These are phyloP conservation scores for Graphiopsis chlorocephala DNA, from an alignment of 2,329 filamentous ascomycete genomes.

Conservation along the genomic window DNA sequence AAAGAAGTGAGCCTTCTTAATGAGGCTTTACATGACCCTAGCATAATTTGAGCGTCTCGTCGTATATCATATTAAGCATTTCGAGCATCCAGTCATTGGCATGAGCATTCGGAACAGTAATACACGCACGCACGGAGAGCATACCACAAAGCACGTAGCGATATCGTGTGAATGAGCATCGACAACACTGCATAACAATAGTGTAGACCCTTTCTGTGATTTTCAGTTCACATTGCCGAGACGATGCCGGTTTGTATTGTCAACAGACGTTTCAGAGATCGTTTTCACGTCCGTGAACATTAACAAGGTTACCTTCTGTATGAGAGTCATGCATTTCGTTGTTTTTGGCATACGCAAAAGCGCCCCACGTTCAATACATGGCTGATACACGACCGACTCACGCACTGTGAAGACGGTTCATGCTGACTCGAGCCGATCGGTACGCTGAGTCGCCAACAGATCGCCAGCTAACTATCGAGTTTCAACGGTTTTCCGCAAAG, in stretches of 20 bases:
- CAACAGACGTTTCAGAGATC: not conserved
- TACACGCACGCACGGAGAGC: not conserved
- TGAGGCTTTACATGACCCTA: not conserved
- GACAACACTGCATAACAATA: no score
- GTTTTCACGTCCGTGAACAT: not conserved
- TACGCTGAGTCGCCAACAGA: not conserved
- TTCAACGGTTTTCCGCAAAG: constrained; percentile 1
- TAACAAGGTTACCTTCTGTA: not conserved
- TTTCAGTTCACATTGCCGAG: not conserved
- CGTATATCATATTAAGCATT: not conserved
- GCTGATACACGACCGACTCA: not conserved
- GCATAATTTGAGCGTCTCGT: not conserved
- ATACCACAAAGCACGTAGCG: not conserved
- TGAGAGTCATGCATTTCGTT: not conserved
- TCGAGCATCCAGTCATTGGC: not conserved
- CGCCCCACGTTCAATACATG: not conserved
- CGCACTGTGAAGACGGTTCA: not conserved
- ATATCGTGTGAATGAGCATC: not conserved
- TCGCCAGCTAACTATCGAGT: not conserved
- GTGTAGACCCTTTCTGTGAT: not conserved
- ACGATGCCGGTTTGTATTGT: not conserved
- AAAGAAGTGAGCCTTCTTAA: constrained; percentile 58
- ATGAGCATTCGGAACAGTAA: not conserved
- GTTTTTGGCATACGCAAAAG: not conserved
- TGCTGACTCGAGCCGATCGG: not conserved